Evolutionary conservation across 345 rosid genomes (phyloP).

Genomic region (Laguncularia racemosa): DNA sequence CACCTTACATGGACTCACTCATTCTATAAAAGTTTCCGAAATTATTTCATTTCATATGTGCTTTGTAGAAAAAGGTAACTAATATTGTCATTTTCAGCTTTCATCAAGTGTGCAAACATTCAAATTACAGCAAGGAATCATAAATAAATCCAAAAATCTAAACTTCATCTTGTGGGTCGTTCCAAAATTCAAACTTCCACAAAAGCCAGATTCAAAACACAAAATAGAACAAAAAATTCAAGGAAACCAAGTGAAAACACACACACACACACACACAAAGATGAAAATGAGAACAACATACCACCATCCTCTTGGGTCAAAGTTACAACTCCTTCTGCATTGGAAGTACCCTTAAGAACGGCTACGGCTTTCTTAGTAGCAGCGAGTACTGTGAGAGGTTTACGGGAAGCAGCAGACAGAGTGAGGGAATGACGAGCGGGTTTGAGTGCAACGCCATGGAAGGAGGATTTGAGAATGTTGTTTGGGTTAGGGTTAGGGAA

Average conservation of each 20-base stretch:
- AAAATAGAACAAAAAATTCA: slow-evolving; percentile 1
- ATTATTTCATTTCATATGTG: too few relatives aligned
- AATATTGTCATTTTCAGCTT: too few relatives aligned
- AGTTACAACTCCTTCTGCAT: slow-evolving; percentile 80
- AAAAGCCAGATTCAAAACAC: background rate
- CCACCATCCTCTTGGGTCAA: slow-evolving; percentile 74
- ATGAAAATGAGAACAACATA: slow-evolving; percentile 11
- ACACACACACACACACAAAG: too few relatives aligned
- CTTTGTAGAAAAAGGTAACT: too few relatives aligned
- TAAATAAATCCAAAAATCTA: too few relatives aligned
- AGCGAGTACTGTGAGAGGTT: slow-evolving; percentile 45
- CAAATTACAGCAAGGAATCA: too few relatives aligned
- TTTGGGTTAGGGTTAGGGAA: too few relatives aligned
- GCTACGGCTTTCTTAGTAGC: slow-evolving; percentile 82
- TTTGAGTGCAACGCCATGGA: slow-evolving; percentile 51
- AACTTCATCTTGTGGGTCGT: background rate
- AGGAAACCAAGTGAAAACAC: slow-evolving; percentile 1
- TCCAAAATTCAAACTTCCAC: background rate
- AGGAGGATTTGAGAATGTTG: slow-evolving; percentile 19
- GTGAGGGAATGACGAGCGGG: slow-evolving; percentile 34
- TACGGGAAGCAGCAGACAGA: slow-evolving; percentile 24
- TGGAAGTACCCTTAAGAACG: slow-evolving; percentile 74
- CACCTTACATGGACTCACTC: too few relatives aligned
- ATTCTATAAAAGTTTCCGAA: too few relatives aligned
- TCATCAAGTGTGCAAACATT: too few relatives aligned